A percentile compares a stretch with the other conserved stretches of the same genome.
Conservation (phyloP, 768 basidiomycete species). For the Glaciozyma antarctica region DNA sequence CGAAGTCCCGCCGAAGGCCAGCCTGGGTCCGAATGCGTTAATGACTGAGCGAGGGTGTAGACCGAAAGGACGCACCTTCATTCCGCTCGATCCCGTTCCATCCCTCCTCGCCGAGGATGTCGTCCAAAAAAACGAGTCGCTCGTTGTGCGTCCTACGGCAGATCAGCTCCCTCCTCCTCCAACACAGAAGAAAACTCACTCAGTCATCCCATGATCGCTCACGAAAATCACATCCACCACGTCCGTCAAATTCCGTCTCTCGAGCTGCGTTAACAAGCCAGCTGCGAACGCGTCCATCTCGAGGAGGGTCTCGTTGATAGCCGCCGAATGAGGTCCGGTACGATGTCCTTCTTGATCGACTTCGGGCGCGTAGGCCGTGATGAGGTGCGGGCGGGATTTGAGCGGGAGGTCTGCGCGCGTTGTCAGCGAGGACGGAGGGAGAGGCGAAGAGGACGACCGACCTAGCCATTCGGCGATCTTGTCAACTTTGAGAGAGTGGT, state of each 20-base stretch:
- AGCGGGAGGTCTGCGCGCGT: slow-evolving; percentile 50
- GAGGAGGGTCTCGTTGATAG: slow-evolving; percentile 52
- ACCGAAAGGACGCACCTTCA: slow-evolving; percentile 47
- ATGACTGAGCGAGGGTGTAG: not conserved
- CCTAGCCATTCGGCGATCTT: slow-evolving; percentile 77
- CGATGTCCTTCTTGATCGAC: slow-evolving; percentile 25
- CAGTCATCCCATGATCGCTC: slow-evolving; percentile 35
- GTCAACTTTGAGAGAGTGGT: slow-evolving; percentile 60
- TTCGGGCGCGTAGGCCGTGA: slow-evolving; percentile 30
- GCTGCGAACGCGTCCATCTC: slow-evolving; percentile 66
- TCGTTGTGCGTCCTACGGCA: slow-evolving; percentile 87
- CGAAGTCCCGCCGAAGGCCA: slow-evolving; percentile 86
- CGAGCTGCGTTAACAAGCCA: slow-evolving; percentile 54
- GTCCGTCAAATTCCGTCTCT: slow-evolving; percentile 62
- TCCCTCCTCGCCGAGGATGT: slow-evolving; percentile 61
- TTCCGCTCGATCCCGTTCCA: slow-evolving; percentile 56
- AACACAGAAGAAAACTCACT: not conserved
- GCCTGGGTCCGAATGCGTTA: slow-evolving; percentile 41
- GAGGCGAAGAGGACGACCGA: slow-evolving; percentile 41
- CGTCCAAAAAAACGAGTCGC: slow-evolving; percentile 67
- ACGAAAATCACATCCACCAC: slow-evolving; percentile 85
- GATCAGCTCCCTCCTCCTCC: slow-evolving; percentile 40
- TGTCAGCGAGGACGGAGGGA: slow-evolving; percentile 41
- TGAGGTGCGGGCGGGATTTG: slow-evolving; percentile 27
- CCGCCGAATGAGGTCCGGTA: slow-evolving; percentile 20